Conservation (phyloP, 2,329 filamentous ascomycete genomes). For the Bipolaris zeicola region DNA sequence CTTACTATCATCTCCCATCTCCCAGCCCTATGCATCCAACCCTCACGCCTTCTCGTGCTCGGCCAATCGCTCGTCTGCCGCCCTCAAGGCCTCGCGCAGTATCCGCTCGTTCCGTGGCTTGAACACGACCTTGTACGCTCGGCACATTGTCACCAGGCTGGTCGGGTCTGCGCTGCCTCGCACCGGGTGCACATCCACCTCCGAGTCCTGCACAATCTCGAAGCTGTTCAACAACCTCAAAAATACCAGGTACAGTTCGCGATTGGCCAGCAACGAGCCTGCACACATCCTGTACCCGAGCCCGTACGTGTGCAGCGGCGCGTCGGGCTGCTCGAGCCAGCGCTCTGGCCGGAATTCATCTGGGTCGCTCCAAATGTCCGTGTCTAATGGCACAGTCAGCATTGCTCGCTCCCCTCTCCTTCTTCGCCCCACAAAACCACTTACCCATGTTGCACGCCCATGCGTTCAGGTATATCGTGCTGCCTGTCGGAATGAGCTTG, state of each 20-base stretch:
- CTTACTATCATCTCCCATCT: no score
- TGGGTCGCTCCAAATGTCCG: constrained; percentile 63
- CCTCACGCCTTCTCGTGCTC: constrained; percentile 17
- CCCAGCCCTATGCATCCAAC: no score
- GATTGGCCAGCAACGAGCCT: constrained; percentile 65
- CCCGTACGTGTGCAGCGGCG: constrained; percentile 68
- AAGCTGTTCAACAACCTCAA: constrained; percentile 67
- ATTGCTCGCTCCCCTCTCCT: background rate
- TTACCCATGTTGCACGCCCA: constrained; percentile 73
- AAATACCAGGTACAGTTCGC: constrained; percentile 69
- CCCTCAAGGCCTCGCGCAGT: constrained; percentile 52
- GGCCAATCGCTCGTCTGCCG: constrained; percentile 36
- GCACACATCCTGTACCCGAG: constrained; percentile 72
- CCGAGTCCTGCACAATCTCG: constrained; percentile 60
- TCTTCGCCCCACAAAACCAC: constrained; percentile 46
- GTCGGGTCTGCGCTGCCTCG: constrained; percentile 65
- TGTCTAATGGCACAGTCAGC: constrained; percentile 45
- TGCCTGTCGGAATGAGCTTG: constrained; percentile 64
- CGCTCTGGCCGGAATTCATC: constrained; percentile 65
- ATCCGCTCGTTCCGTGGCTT: constrained; percentile 59
- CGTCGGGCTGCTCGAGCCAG: constrained; percentile 68
- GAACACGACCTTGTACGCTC: constrained; percentile 63
- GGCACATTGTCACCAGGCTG: constrained; percentile 66
- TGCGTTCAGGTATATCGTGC: constrained; percentile 68
- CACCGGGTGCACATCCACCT: constrained; percentile 65